Evolutionary conservation across 2,329 filamentous ascomycete genomes (phyloP), one percentile per base, ranked within the genome.

Genomic region (Aspergillus persii): DNA sequence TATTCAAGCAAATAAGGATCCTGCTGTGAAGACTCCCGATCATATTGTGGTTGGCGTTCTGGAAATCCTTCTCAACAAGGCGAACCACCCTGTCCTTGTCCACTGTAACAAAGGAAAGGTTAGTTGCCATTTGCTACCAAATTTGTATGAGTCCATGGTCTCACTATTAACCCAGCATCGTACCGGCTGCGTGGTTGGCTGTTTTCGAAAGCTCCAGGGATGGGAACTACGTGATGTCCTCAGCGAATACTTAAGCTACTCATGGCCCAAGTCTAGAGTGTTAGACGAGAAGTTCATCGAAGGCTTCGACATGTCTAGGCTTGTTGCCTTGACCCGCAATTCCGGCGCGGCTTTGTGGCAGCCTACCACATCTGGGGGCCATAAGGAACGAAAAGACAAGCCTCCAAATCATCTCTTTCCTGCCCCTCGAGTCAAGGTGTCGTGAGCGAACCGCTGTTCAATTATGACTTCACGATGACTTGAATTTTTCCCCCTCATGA

Each of bases 41-140:
- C 75, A 80, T 49, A 86, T 87, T 29, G 91, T 96, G 83, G 82
- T 84, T 62, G 79, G 84, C 7, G 91, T 94, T 50, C 81, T 96
- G 27, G 80, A 84, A 11, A 78, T 94, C 47, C 83, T 94, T 46
- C 81, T 94, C 55, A 85, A 96, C 69, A 83, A 83, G 52, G 76
- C 81, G 36, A 92, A 96, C 63, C 87, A 95, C 65, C 93, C 93
- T 0, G 76, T 97, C 9, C 81, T 96, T 44, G 84, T 97, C 50
- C 93, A 97, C 75, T 97, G 93, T 82, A 97, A 96, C 72, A 93
- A 96, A 67, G 93, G 93, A 71, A 95, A 88, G 77, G 85, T 87
- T 75, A 63, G 77, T 68, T 26, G n/a, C 41, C 4, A 18, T 41
- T 3, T 26, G 2, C n/a, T 39, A 36, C 8, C 1, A n/a, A 8